Conservation (phyloP, 2,329 filamentous ascomycete species). For the Dothistroma septosporum region DNA sequence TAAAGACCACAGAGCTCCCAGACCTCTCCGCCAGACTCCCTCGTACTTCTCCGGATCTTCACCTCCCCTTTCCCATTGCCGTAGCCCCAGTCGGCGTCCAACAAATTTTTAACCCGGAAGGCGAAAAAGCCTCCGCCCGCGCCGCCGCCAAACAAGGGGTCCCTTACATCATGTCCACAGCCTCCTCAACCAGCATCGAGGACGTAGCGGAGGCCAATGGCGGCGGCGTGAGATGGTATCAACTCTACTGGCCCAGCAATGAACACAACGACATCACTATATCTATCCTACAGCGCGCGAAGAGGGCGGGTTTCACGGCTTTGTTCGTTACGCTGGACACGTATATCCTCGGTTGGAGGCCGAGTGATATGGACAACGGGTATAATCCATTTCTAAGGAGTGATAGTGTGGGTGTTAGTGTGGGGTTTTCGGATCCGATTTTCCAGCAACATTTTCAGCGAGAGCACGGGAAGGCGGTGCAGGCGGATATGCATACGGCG, state of each 20-base stretch:
- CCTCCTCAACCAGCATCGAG: conserved; percentile 60
- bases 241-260: conserved; percentile 70
- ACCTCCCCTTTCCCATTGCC: conserved; percentile 46
- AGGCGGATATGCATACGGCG: conserved; percentile 47
- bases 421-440: conserved; percentile 64
- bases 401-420: conserved; percentile 36
- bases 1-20: conserved; percentile 10
- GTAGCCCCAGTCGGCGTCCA: conserved; percentile 69
- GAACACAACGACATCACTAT: conserved; percentile 61
- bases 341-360: conserved; percentile 64
- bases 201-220: conserved; percentile 59
- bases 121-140: conserved; percentile 58
- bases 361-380: conserved; percentile 34
- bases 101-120: conserved; percentile 59
- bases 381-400: conserved; percentile 22
- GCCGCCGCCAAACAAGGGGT: conserved; percentile 58
- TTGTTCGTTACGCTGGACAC: conserved; percentile 71
- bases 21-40: conserved; percentile 19
- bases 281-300: conserved; percentile 60
- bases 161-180: conserved; percentile 65
- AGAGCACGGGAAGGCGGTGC: conserved; percentile 34
- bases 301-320: conserved; percentile 57
- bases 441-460: conserved; percentile 57
- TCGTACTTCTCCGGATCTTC: conserved; percentile 12
- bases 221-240: conserved; percentile 58